Conservation (phyloP, 1,284 basidiomycete genomes). For the Ustilago hordei region DNA sequence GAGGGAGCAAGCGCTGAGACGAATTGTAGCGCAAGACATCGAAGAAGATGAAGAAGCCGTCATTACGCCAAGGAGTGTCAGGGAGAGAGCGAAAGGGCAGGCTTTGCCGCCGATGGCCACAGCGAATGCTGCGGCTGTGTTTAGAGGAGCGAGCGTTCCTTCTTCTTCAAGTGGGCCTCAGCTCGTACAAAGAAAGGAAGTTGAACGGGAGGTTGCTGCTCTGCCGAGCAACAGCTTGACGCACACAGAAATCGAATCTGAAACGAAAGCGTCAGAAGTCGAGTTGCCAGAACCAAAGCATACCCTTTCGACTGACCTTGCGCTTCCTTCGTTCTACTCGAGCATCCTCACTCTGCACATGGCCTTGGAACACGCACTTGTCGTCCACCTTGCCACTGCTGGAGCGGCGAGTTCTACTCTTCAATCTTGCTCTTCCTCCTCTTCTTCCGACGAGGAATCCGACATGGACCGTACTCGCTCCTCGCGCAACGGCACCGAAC, state of each 20-base stretch:
- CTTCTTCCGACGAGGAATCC: slow-evolving; percentile 16
- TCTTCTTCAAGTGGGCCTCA: slow-evolving; percentile 25
- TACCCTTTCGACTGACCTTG: slow-evolving; percentile 36
- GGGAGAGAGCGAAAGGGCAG: slow-evolving; percentile 36
- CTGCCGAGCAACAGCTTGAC: background rate
- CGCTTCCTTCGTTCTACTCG: slow-evolving; percentile 52
- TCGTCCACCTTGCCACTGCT: slow-evolving; percentile 64
- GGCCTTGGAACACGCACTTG: slow-evolving; percentile 62
- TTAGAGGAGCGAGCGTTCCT: slow-evolving; percentile 18
- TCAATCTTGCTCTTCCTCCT: slow-evolving; percentile 22
- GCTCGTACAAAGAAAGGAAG: background rate
- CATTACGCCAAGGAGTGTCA: slow-evolving; percentile 46
- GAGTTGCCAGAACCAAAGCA: slow-evolving; percentile 26
- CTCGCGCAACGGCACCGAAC: background rate
- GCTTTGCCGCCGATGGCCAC: slow-evolving; percentile 44
- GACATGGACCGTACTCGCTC: slow-evolving; percentile 7
- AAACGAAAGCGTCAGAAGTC: background rate
- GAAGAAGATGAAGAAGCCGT: slow-evolving; percentile 44
- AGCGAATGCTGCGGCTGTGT: slow-evolving; percentile 40
- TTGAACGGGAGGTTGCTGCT: background rate
- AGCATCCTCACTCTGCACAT: slow-evolving; percentile 54
- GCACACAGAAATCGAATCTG: slow-evolving; percentile 14
- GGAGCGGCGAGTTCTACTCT: slow-evolving; percentile 51
- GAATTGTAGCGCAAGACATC: slow-evolving; percentile 13
- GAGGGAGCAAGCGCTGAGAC: slow-evolving; percentile 25